Conservation (phyloP, 1,284 basidiomycete genomes). For the Ganoderma leucocontextum region DNA sequence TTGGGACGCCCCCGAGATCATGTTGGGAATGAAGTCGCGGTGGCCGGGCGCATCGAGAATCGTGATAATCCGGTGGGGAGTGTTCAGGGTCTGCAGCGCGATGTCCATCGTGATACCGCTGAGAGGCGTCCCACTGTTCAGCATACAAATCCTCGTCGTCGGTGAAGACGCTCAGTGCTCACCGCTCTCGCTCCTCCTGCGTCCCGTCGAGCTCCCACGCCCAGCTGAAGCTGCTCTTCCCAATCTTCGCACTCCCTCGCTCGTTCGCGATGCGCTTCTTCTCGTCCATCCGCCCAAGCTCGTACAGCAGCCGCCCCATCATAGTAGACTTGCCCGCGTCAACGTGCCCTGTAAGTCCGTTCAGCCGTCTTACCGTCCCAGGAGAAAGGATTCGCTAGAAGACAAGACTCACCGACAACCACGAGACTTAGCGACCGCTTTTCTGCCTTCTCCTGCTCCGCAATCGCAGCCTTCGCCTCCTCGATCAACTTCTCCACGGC, state of each 20-base stretch:
- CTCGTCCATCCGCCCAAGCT: conserved; percentile 89
- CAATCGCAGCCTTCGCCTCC: conserved; percentile 71
- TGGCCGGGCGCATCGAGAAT: conserved; percentile 97
- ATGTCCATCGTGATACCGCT: conserved; percentile 99
- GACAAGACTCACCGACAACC: conserved; percentile 80
- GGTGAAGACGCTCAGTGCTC: conserved; percentile 31
- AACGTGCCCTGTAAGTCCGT: conserved; percentile 79
- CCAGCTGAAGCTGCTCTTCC: conserved; percentile 96
- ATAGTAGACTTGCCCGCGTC: conserved; percentile 99
- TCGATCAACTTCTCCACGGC: conserved; percentile 88
- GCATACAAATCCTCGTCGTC: not conserved
- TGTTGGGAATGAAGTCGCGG: conserved; percentile 98
- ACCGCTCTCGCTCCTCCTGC: conserved; percentile 93
- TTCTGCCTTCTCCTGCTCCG: conserved; percentile 58
- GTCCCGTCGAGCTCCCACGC: conserved; percentile 98
- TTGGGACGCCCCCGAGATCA: conserved; percentile 98
- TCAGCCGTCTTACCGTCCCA: not conserved
- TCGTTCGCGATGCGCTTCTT: conserved; percentile 88
- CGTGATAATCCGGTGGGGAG: conserved; percentile 84
- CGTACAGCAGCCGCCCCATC: conserved; percentile 95
- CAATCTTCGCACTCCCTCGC: conserved; percentile 88
- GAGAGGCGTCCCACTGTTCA: not conserved
- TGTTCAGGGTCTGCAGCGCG: conserved; percentile 85
- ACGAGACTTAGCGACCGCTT: conserved; percentile 88
- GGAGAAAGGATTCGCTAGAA: conserved; percentile 13